phyloP scores from a whole-genome alignment of 768 basidiomycete genomes.

The Xanthoconium stramineum region DNA sequence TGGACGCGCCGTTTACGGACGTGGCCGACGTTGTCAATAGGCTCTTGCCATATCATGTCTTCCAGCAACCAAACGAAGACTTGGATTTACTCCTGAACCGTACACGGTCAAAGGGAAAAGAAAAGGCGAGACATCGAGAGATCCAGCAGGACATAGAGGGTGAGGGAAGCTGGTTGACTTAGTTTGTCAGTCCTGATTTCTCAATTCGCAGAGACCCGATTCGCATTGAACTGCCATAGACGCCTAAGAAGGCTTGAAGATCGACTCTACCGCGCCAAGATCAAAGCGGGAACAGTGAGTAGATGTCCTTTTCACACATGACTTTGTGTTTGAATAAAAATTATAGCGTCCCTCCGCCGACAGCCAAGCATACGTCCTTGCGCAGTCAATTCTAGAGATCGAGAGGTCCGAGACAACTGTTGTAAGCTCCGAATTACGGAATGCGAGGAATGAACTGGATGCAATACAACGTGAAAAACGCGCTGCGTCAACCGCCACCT shows the following conservation, averaged over 20 bases:
- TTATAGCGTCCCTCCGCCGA: conserved; percentile 57
- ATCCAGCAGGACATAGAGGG: conserved; percentile 51
- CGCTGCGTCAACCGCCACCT: conserved; percentile 27
- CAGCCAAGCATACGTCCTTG: conserved; percentile 61
- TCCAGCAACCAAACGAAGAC: conserved; percentile 72
- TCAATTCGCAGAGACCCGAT: conserved; percentile 54
- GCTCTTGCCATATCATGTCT: conserved; percentile 77
- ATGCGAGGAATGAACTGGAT: conserved; percentile 62
- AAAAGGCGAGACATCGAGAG: conserved; percentile 48
- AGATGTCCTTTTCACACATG: background rate
- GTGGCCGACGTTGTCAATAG: conserved; percentile 62
- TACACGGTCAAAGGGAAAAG: conserved; percentile 55
- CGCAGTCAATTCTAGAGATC: conserved; percentile 60
- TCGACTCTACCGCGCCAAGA: conserved; percentile 54
- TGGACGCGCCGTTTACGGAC: conserved; percentile 66
- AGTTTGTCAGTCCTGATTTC: conserved; percentile 1
- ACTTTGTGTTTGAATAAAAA: background rate
- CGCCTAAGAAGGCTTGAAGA: conserved; percentile 53
- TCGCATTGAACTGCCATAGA: conserved; percentile 64
- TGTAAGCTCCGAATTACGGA: conserved; percentile 58
- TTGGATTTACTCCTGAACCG: conserved; percentile 32
- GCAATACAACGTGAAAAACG: conserved; percentile 69
- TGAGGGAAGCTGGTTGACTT: conserved; percentile 23
- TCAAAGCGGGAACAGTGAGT: conserved; percentile 56
- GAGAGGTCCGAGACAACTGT: conserved; percentile 61